Conservation (phyloP, 2,329 filamentous ascomycete genomes). For the Colletotrichum filicis region DNA sequence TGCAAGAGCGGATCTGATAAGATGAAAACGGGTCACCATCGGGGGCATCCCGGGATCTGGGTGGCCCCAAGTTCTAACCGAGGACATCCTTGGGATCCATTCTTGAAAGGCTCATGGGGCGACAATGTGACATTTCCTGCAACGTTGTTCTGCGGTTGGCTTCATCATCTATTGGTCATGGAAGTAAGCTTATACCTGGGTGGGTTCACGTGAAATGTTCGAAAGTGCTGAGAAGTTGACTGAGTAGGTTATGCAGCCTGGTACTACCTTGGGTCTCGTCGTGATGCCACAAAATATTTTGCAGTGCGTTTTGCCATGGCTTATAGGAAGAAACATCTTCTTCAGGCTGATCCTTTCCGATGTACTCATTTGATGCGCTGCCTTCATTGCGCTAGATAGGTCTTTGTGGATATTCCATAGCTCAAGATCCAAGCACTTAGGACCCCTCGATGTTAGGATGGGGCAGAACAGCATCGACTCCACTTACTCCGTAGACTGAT, state of each 20-base stretch:
- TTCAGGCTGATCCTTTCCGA: too few species aligned
- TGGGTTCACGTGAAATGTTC: too few species aligned
- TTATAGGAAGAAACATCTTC: too few species aligned
- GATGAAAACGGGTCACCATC: conserved; percentile 11
- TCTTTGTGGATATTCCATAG: too few species aligned
- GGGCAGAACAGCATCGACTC: not conserved
- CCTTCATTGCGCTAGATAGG: too few species aligned
- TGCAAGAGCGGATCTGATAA: conserved; percentile 29
- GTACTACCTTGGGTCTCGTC: not conserved
- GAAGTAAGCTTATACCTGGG: not conserved
- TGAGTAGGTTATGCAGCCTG: too few species aligned
- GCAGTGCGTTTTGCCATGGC: not conserved
- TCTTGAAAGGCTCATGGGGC: not conserved
- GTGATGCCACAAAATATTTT: not conserved
- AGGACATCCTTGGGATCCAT: not conserved
- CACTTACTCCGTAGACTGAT: not conserved
- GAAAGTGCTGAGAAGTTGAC: too few species aligned
- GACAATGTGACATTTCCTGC: too few species aligned
- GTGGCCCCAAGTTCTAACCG: not conserved
- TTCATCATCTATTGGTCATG: not conserved
- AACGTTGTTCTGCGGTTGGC: too few species aligned
- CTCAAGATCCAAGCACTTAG: too few species aligned
- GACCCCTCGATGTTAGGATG: too few species aligned
- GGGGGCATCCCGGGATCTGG: not conserved
- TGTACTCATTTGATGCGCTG: too few species aligned